phyloP scores from a whole-genome alignment of 2,329 filamentous ascomycete genomes.

The Annulohypoxylon truncatum region DNA sequence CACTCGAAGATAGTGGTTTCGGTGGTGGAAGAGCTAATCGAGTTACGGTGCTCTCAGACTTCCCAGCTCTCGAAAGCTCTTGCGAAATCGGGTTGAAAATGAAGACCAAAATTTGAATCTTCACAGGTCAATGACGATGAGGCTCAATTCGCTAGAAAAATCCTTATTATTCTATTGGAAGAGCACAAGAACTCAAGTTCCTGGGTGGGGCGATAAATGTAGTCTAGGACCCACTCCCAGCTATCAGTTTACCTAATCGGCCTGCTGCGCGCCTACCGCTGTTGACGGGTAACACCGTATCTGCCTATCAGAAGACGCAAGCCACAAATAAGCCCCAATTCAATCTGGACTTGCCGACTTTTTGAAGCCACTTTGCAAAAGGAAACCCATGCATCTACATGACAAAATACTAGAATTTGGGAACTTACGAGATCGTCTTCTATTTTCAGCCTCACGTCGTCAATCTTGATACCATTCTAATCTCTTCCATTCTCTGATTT shows the following conservation, averaged over 20 bases:
- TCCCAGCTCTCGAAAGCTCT: too few species aligned
- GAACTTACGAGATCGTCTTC: constrained; percentile 19
- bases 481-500: not conserved
- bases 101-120: not conserved
- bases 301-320: constrained; percentile 3
- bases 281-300: not conserved
- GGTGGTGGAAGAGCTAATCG: not conserved
- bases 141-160: constrained; percentile 17
- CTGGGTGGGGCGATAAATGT: not conserved
- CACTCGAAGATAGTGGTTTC: not conserved
- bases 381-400: not conserved
- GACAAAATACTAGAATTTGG: not conserved
- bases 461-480: constrained; percentile 3
- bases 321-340: constrained; percentile 25
- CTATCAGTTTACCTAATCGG: not conserved
- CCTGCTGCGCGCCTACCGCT: not conserved
- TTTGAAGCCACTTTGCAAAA: constrained; percentile 38
- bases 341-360: not conserved
- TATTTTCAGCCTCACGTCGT: constrained; percentile 25
- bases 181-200: not conserved
- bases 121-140: constrained; percentile 22
- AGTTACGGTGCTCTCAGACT: not conserved
- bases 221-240: not conserved
- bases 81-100: not conserved
- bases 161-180: constrained; percentile 27